These are phyloP conservation scores for Penicillium egyptiacum DNA, from an alignment of 495 filamentous ascomycete species.

Conservation along the genomic window DNA sequence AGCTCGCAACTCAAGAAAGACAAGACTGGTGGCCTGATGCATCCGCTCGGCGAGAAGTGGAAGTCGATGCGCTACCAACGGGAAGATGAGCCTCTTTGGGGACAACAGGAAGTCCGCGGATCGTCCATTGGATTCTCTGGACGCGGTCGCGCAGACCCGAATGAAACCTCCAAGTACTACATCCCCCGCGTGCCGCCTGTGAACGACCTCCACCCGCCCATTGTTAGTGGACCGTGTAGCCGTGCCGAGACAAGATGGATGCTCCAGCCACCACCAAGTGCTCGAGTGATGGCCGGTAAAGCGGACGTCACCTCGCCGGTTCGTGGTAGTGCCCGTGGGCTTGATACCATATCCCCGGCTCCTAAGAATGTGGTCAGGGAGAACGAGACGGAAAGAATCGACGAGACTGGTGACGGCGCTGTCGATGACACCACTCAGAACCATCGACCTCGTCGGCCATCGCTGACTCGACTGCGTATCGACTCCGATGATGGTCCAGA, in stretches of 20 bases:
- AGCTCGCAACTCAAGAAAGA: slow-evolving; percentile 32
- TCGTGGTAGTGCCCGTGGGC: slow-evolving; percentile 20
- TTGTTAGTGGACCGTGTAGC: slow-evolving; percentile 72
- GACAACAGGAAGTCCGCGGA: slow-evolving; percentile 49
- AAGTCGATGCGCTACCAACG: slow-evolving; percentile 75
- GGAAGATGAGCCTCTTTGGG: slow-evolving; percentile 84
- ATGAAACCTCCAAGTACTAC: slow-evolving; percentile 57
- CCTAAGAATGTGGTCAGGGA: slow-evolving; percentile 10
- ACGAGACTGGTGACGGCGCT: slow-evolving; percentile 9
- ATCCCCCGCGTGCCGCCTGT: slow-evolving; percentile 72
- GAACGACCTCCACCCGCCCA: slow-evolving; percentile 83
- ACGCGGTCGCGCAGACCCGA: slow-evolving; percentile 40
- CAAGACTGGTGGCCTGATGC: slow-evolving; percentile 32
- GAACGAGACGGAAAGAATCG: slow-evolving; percentile 1
- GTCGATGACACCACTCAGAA: slow-evolving; percentile 16
- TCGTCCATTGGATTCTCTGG: slow-evolving; percentile 55
- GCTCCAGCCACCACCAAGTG: slow-evolving; percentile 82
- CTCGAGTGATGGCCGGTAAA: slow-evolving; percentile 85
- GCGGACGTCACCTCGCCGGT: slow-evolving; percentile 47
- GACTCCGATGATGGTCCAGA: slow-evolving; percentile 35
- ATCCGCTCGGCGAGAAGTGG: slow-evolving; percentile 58
- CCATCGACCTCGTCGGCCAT: slow-evolving; percentile 24
- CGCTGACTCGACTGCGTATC: slow-evolving; percentile 23
- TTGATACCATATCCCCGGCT: slow-evolving; percentile 12
- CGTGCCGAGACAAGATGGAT: slow-evolving; percentile 79